Conservation (phyloP, 192 early-diverging fungal genomes). For the Cetraspora pellucida region DNA sequence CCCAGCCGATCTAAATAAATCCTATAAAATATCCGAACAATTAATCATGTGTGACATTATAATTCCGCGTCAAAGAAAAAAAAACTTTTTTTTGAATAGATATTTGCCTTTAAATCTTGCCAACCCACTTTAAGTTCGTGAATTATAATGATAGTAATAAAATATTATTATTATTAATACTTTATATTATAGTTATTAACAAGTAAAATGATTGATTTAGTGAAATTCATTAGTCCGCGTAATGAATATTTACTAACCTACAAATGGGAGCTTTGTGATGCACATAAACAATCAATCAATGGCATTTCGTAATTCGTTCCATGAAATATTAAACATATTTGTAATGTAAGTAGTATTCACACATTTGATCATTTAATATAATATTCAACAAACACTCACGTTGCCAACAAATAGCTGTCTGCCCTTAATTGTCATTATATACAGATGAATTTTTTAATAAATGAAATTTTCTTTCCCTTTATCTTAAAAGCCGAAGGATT, state of each 20-base stretch:
- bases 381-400: conserved; percentile 45
- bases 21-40: conserved; percentile 31
- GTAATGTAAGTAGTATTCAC: not conserved
- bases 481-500: not conserved
- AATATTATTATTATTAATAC: not conserved
- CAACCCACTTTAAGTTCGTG: conserved; percentile 23
- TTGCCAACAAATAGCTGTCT: conserved; percentile 73
- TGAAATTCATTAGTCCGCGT: not conserved
- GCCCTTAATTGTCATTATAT: conserved; percentile 35
- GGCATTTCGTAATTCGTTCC: not conserved
- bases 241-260: conserved; percentile 28
- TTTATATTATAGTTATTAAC: no score
- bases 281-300: not conserved
- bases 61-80: not conserved
- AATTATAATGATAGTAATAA: not conserved
- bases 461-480: conserved; percentile 3
- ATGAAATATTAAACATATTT: not conserved
- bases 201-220: not conserved
- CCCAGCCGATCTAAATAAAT: conserved; percentile 60
- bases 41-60: conserved; percentile 1
- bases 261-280: conserved; percentile 27
- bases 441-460: not conserved
- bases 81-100: not conserved
- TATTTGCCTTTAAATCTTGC: conserved; percentile 33
- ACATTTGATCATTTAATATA: not conserved